phyloP scores from a whole-genome alignment of 31 red algal genomes.

The Porphyra umbilicalis region DNA sequence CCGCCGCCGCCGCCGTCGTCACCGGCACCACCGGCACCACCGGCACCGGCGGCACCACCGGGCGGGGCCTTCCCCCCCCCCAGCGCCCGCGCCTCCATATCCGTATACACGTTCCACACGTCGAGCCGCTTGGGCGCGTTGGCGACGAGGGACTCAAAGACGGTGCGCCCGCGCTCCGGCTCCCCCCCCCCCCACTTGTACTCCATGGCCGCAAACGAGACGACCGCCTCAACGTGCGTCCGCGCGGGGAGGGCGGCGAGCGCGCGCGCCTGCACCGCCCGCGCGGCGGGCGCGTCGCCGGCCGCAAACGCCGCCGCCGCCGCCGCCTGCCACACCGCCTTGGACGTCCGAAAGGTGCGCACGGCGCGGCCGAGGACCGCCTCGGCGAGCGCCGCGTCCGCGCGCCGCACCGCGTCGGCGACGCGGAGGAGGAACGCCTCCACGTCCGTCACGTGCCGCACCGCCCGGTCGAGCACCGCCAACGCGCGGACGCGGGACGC shows the following conservation, averaged over 20 bases:
- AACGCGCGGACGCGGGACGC: slow-evolving; percentile 20
- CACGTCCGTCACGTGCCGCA: slow-evolving; percentile 49
- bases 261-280: slow-evolving; percentile 53
- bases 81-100: slow-evolving; percentile 54
- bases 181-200: slow-evolving; percentile 58
- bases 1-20: neutral
- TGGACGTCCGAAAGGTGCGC: slow-evolving; percentile 25
- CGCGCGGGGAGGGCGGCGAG: slow-evolving; percentile 40
- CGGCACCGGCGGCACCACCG: neutral
- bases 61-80: neutral
- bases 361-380: slow-evolving; percentile 46
- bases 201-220: slow-evolving; percentile 82
- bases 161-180: slow-evolving; percentile 67
- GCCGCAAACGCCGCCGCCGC: slow-evolving; percentile 25
- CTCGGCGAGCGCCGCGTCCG: slow-evolving; percentile 18
- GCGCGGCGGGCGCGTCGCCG: slow-evolving; percentile 33
- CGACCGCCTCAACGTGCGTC: slow-evolving; percentile 53
- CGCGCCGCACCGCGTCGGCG: slow-evolving; percentile 15
- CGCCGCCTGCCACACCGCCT: slow-evolving; percentile 44
- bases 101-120: slow-evolving; percentile 89
- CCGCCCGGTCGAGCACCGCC: slow-evolving; percentile 56
- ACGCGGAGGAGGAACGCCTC: slow-evolving; percentile 55
- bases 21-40: too few species aligned
- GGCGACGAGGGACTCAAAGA: slow-evolving; percentile 70
- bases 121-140: slow-evolving; percentile 87